phyloP scores from a whole-genome alignment of 2,329 filamentous ascomycete species.

The Colletotrichum noveboracense region DNA sequence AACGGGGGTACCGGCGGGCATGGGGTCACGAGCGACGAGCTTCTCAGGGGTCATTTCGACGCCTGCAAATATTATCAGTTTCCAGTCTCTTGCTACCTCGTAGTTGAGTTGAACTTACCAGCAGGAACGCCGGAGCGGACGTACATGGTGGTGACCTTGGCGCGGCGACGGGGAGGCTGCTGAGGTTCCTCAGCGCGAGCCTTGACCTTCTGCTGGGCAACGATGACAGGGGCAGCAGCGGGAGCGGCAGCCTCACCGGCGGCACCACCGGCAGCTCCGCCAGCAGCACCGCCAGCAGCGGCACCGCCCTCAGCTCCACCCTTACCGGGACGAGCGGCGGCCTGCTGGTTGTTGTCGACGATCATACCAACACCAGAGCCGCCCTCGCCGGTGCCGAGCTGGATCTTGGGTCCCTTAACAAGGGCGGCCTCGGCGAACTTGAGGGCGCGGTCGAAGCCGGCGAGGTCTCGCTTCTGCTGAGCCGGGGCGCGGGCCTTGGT shows the following conservation, averaged over 20 bases:
- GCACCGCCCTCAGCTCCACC: slow-evolving; percentile 1
- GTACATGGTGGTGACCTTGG: slow-evolving; percentile 53
- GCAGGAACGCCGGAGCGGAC: slow-evolving; percentile 47
- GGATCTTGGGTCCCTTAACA: slow-evolving; percentile 40
- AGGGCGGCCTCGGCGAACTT: slow-evolving; percentile 43
- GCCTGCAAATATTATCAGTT: not conserved
- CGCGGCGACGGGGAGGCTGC: slow-evolving; percentile 37
- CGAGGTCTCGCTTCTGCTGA: slow-evolving; percentile 39
- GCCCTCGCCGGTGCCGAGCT: slow-evolving; percentile 38
- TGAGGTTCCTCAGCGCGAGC: slow-evolving; percentile 11
- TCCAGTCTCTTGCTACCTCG: not conserved
- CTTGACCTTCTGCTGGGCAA: slow-evolving; percentile 17
- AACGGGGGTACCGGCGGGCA: not conserved
- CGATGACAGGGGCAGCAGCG: not conserved
- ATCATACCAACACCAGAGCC: slow-evolving; percentile 40
- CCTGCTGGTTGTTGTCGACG: slow-evolving; percentile 36
- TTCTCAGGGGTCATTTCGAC: slow-evolving; percentile 13
- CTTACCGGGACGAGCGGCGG: slow-evolving; percentile 27
- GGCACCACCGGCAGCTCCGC: slow-evolving; percentile 19
- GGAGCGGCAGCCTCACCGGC: not conserved
- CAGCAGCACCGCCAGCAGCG: slow-evolving; percentile 19
- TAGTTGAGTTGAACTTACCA: slow-evolving; percentile 35
- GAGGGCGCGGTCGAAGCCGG: slow-evolving; percentile 45
- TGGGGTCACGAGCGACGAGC: slow-evolving; percentile 17
- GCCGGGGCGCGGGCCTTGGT: slow-evolving; percentile 25